phyloP scores from a whole-genome alignment of 306 rosid species.

The Cicer arietinum region DNA sequence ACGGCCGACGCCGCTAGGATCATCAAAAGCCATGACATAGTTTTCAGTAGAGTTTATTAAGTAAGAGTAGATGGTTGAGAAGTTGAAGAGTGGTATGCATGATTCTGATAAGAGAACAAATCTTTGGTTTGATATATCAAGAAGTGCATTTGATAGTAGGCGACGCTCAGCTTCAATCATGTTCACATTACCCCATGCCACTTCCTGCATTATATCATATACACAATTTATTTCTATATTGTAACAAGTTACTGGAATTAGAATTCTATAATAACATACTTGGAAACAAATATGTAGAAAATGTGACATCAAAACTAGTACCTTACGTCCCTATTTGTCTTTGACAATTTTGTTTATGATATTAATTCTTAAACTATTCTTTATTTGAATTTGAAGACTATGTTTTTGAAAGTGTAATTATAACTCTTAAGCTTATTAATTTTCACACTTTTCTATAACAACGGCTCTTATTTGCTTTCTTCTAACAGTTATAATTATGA shows the following conservation, averaged over 20 bases:
- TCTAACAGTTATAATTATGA: no score
- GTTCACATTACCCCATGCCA: constrained; percentile 77
- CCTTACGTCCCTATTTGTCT: background rate
- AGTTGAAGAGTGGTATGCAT: constrained; percentile 86
- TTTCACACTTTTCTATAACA: background rate
- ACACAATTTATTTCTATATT: background rate
- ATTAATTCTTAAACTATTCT: no score
- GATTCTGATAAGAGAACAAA: constrained; percentile 81
- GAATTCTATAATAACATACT: background rate
- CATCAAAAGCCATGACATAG: constrained; percentile 65
- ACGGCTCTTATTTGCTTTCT: background rate
- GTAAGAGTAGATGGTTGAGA: constrained; percentile 70
- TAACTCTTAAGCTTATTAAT: no score
- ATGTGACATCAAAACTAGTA: background rate
- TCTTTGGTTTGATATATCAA: constrained; percentile 77
- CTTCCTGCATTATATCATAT: constrained; percentile 55
- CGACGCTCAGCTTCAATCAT: constrained; percentile 92
- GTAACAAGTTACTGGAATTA: constrained; percentile 11
- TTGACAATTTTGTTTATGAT: background rate
- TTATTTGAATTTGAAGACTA: no score
- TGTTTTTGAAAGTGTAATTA: no score
- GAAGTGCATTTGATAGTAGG: constrained; percentile 76
- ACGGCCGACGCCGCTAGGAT: constrained; percentile 66
- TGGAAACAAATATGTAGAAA: constrained; percentile 2
- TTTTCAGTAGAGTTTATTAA: constrained; percentile 60